Evolutionary conservation across 768 basidiomycete genomes (phyloP), one percentile per base, ranked within the genome.

Genomic region (Russula brevipes): DNA sequence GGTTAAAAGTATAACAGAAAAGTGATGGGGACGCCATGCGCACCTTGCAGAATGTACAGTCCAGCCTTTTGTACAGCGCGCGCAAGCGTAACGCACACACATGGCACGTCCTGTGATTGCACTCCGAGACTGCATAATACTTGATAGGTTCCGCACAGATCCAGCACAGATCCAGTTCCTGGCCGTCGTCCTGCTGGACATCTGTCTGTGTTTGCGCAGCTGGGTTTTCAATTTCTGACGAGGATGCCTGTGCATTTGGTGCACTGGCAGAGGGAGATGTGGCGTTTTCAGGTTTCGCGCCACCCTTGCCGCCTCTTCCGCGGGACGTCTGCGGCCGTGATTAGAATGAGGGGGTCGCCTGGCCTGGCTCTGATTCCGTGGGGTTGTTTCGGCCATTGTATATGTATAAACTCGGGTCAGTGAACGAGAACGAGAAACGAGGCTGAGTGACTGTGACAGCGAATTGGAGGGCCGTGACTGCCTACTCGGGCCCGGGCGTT

Each of bases 11-110:
- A n/a, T 53, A 42, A 38, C 5, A 31, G 19, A 4, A 17, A 59
- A 1, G 10, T n/a, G 2, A 38, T 30, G 17, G 2, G 24, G 31
- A 57, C 3, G 24, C 30, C 4, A 17, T 19, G 73, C 81, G 11
- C 57, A 88, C 93, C 83, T 98, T 98, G 81, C 96, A 99, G 73
- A 97, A 97, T 0, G 96, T 92, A 71, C 96, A 98, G 14, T 94
- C 91, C 46, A 76, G 78, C 73, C 91, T 95, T 79, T 98, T 98
- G 80, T 97, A 99, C 52, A 98, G 76, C 4, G 93, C 93, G 44
- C 96, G 77, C 35, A 98, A 75, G 7, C 96, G 84, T 55, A 98
- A 75, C 0, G 91, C 87, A 71, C 96, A 99, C 63, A 95, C 87
- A 75, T 97, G 94, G 78, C 96, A 98, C 3, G 93, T 98, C 56